These are phyloP conservation scores for Epichloe amarillans DNA, from an alignment of 2,329 filamentous ascomycete genomes.

Conservation along the genomic window DNA sequence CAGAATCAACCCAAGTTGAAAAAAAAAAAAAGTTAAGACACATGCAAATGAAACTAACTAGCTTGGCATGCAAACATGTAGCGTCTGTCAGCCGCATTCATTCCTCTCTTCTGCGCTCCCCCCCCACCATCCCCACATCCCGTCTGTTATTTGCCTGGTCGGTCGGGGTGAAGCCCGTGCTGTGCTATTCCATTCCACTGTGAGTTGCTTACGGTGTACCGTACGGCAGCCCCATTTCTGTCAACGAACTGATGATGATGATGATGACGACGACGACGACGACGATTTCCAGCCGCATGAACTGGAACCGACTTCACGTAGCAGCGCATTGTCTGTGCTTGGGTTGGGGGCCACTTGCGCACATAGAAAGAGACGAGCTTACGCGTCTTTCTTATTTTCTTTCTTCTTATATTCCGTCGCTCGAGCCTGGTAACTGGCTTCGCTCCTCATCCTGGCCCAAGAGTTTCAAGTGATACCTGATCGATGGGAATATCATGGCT, in stretches of 20 bases:
- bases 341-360: background rate
- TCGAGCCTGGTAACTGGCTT: background rate
- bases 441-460: background rate
- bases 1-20: background rate
- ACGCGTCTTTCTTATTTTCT: background rate
- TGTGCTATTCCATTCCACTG: too few species aligned
- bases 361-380: background rate
- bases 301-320: background rate
- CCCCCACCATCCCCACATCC: too few species aligned
- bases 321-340: background rate
- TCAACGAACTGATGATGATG: too few species aligned
- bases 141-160: background rate
- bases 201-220: too few species aligned
- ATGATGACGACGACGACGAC: background rate
- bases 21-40: too few species aligned
- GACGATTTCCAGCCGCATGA: background rate
- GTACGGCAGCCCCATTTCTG: background rate
- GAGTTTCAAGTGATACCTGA: too few species aligned
- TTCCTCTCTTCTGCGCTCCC: too few species aligned
- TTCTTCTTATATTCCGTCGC: background rate
- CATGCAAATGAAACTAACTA: too few species aligned
- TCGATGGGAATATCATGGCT: too few species aligned
- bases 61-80: background rate
- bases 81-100: background rate
- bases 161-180: too few species aligned